Evolutionary conservation across 2,329 filamentous ascomycete genomes (phyloP), one percentile per base, ranked within the genome.

Genomic region (Penicillium sp.): DNA sequence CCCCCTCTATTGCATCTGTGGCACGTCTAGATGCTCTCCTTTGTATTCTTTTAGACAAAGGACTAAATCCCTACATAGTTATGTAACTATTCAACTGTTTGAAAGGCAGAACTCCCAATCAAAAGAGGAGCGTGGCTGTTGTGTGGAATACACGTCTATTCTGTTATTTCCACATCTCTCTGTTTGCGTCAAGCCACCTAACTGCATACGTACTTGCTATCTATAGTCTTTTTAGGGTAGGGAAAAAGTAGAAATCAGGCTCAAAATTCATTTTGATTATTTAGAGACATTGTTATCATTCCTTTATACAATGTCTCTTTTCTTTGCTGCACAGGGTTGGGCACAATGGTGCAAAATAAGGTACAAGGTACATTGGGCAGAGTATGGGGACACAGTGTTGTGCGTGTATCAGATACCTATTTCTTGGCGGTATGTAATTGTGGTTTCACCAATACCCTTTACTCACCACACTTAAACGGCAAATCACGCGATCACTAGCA

Each of bases 41-140:
- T 43, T 57, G 53, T 53, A 15, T 36, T 47, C 21, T 35, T 35
- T 36, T 23, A 43, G 49, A 39, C 55, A 49, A 36, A 38, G 29
- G 59, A 57, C 50, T 47, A 50, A 55, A 58, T 56, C 49, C 60
- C 57, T 25, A 33, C 31, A 13, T 13, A n/a, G n/a, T n/a, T n/a
- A 33, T 33, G 31, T 25, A 8, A 17, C 36, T 31, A 42, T 53
- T 53, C 50, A 59, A 63, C 48, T 25, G 57, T 57, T 65, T 61
- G 57, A 52, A 63, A 65, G 61, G 59, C 57, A 58, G 56, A 53
- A 36, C 49, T 49, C 36, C 64, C 65, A 67, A 67, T 67, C 31
- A 53, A 17, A 49, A 15, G 7, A 3, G 9, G 48, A 12, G 51
- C 29, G 65, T 67, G 65, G 61, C 19, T 35, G 6, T 53, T 59